Evolutionary conservation across 208 protist genomes (phyloP).

Genomic region (Strigomonas oncopelti): DNA sequence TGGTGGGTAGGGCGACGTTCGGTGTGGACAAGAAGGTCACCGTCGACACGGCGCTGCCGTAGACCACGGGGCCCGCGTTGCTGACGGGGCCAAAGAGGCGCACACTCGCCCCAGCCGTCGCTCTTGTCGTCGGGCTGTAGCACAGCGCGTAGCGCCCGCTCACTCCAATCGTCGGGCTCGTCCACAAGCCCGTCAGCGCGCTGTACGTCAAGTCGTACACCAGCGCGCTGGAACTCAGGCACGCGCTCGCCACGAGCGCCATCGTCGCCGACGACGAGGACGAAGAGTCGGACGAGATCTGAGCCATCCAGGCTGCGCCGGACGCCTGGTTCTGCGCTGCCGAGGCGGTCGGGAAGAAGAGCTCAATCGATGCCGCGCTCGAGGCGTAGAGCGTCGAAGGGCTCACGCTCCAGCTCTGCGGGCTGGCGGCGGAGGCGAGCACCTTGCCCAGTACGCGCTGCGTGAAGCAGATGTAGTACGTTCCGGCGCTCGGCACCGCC

Average conservation of each 20-base stretch:
- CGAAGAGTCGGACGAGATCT: conserved; percentile 17
- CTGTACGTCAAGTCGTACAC: conserved; percentile 28
- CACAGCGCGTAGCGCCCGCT: conserved; percentile 65
- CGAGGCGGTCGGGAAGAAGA: conserved; percentile 22
- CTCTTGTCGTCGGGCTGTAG: conserved; percentile 28
- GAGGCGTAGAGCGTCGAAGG: conserved; percentile 59
- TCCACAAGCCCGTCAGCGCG: conserved; percentile 21
- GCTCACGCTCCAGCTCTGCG: conserved; percentile 45
- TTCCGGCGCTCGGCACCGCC: conserved; percentile 44
- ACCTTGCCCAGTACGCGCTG: conserved; percentile 68
- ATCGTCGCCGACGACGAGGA: conserved; percentile 19
- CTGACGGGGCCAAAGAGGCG: conserved; percentile 51
- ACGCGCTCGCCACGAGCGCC: conserved; percentile 38
- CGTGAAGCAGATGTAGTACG: conserved; percentile 82
- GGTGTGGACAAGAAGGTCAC: conserved; percentile 32
- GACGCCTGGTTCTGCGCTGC: conserved; percentile 9
- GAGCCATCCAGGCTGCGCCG: conserved; percentile 38
- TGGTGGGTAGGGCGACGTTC: conserved; percentile 15
- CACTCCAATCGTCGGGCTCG: conserved; percentile 5
- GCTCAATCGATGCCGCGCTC: conserved; percentile 25
- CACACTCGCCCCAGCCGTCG: conserved; percentile 10
- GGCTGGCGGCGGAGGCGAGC: conserved; percentile 36
- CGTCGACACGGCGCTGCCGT: conserved; percentile 35
- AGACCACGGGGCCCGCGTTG: conserved; percentile 50
- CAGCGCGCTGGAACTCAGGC: conserved; percentile 19